phyloP scores from a whole-genome alignment of 352 stramenopile genomes.

The Globisporangium uncinulatum region DNA sequence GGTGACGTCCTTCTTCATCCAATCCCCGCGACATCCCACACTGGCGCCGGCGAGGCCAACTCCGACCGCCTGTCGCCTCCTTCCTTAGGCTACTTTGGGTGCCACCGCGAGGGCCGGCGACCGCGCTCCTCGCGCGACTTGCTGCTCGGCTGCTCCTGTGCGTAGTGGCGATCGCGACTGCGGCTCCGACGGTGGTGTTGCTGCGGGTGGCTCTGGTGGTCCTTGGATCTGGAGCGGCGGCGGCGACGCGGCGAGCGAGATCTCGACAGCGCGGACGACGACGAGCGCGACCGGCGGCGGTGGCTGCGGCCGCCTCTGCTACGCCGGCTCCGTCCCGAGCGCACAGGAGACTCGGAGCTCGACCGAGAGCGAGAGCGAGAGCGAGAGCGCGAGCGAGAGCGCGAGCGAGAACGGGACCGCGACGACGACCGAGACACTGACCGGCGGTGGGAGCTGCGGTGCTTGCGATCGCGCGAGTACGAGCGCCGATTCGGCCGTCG shows the following conservation, averaged over 20 bases:
- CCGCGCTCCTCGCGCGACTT: conserved; percentile 4
- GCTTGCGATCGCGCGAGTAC: conserved; percentile 13
- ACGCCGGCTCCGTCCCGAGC: conserved; percentile 18
- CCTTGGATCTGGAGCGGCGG: conserved; percentile 8
- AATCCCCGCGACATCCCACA: too few relatives aligned
- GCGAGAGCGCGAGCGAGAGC: conserved; percentile 21
- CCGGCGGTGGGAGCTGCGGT: conserved; percentile 12
- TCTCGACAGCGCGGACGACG: conserved; percentile 32
- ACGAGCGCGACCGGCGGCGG: conserved; percentile 25
- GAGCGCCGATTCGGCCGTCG: conserved; percentile 9
- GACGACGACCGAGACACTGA: conserved; percentile 23
- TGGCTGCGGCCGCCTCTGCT: conserved; percentile 16
- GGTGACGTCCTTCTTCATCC: too few relatives aligned
- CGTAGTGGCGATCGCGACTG: not conserved
- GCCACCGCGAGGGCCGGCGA: conserved; percentile 9
- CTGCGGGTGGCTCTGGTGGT: conserved; percentile 5
- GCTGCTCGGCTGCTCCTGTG: conserved; percentile 1
- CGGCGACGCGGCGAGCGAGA: conserved; percentile 22
- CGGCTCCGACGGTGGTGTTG: conserved; percentile 1
- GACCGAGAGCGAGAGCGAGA: conserved; percentile 9
- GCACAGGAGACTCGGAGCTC: conserved; percentile 10
- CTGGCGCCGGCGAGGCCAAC: not conserved
- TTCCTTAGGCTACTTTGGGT: conserved; percentile 3
- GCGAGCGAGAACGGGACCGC: conserved; percentile 30
- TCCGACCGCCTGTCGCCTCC: not conserved